Conservation (phyloP, 2,329 filamentous ascomycete species). For the Trichoderma afroharzianum region DNA sequence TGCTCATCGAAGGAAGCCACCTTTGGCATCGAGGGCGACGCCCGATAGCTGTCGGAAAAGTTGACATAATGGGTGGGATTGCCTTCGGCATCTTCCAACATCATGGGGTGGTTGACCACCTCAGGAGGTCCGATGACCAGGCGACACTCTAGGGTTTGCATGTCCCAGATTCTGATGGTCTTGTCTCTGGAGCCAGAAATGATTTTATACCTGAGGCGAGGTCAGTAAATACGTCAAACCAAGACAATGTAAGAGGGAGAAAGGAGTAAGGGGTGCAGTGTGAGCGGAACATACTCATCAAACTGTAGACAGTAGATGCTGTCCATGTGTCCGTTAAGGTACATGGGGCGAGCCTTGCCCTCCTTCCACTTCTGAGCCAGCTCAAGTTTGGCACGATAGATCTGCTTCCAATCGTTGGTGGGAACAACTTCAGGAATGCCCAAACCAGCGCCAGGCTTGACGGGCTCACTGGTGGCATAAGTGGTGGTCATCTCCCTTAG, state of each 20-base stretch:
- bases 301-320: constrained; percentile 98
- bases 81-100: constrained; percentile 51
- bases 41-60: constrained; percentile 45
- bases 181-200: constrained; percentile 94
- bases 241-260: not conserved
- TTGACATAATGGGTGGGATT: constrained; percentile 54
- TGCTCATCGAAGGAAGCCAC: constrained; percentile 60
- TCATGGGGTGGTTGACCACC: constrained; percentile 50
- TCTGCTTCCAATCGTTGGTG: constrained; percentile 77
- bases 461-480: constrained; percentile 53
- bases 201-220: constrained; percentile 69
- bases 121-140: constrained; percentile 80
- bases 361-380: constrained; percentile 77
- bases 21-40: constrained; percentile 48
- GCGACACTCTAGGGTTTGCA: constrained; percentile 79
- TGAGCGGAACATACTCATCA: constrained; percentile 68
- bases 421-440: constrained; percentile 54
- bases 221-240: not conserved
- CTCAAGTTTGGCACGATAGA: constrained; percentile 73
- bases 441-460: constrained; percentile 52
- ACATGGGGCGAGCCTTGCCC: constrained; percentile 75
- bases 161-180: constrained; percentile 94
- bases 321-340: constrained; percentile 89
- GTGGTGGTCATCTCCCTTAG: constrained; percentile 57
- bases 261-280: not conserved